Evolutionary conservation across 805 yeast species (phyloP).

Genomic region (Maudiozyma bulderi): DNA sequence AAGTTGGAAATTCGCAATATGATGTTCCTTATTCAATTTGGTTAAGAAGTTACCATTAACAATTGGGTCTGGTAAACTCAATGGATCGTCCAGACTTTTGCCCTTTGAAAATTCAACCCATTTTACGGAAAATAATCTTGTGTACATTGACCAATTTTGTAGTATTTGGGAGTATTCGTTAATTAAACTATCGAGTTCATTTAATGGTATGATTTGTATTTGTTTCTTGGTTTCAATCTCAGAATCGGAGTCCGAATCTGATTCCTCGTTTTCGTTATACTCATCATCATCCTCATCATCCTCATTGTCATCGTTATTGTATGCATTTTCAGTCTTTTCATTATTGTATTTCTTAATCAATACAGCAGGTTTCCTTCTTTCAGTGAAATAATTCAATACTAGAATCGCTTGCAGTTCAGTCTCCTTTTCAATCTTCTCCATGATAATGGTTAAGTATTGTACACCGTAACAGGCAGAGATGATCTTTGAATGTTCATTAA

Average conservation of each 20-base stretch:
- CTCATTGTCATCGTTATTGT: neutral
- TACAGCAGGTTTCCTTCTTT: conserved; percentile 41
- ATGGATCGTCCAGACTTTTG: neutral
- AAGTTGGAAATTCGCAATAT: conserved; percentile 51
- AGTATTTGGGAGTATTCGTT: conserved; percentile 68
- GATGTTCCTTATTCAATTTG: conserved; percentile 32
- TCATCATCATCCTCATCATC: neutral
- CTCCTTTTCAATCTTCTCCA: conserved; percentile 71
- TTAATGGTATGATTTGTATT: conserved; percentile 12
- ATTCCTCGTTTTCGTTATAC: neutral
- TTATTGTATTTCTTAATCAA: conserved; percentile 34
- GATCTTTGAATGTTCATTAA: conserved; percentile 77
- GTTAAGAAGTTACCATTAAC: conserved; percentile 17
- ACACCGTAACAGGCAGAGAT: conserved; percentile 65
- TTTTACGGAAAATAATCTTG: conserved; percentile 58
- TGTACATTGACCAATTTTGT: conserved; percentile 77
- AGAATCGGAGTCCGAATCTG: neutral
- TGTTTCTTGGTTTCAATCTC: conserved; percentile 23
- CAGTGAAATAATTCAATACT: conserved; percentile 35
- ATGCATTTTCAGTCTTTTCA: neutral
- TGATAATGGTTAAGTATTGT: conserved; percentile 51
- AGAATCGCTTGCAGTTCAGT: conserved; percentile 89
- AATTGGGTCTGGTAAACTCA: conserved; percentile 21
- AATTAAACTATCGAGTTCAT: conserved; percentile 28
- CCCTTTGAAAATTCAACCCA: conserved; percentile 42